Base-by-base conservation (phyloP, 805 yeast genomes). In the Candida maris region DNA sequence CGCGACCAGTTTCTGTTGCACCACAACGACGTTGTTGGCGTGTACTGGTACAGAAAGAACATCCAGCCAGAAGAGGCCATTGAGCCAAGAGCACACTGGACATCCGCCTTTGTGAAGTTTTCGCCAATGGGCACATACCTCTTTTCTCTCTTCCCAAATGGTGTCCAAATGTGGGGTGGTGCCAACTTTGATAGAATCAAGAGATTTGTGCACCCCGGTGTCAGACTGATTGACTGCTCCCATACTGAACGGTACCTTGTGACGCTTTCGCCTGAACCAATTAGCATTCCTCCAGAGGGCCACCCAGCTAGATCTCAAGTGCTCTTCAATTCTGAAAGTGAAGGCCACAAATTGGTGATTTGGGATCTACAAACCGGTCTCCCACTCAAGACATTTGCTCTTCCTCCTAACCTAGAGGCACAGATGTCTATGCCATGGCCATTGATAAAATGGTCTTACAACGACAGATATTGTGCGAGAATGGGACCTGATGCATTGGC, bases 151-250 rank as follows among this genome's bases (percentile, higher is more conserved):
- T 97, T 91, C 65, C 87, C 87, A 34, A 95, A 86, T 65, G 97
- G 97, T 71, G 79, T 88, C 39, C 94, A 87, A 61, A 76, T 91
- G 19, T 93, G 97, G 95, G 98, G 97, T 58, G 97, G 97, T 44
- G 75, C 76, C 37, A 70, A 75, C 32, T 87, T 87, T 57, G 77
- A 73, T 45, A 74, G 84, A 52, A 68, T 87, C 51, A 77, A 73
- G 52, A 81, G 87, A 64, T 87, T 85, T 57, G 73, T 80, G 43
- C 99, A 93, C 60, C 89, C 86, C 40, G 86, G 86, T 56, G 96
- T 88, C 31, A 77, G 93, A 59, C 75, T 88, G 48, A 74, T 91
- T 39, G 96, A 89, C 61, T 84, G 93, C 55, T 87, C 97, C 30
- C 97, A 97, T 42, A 78, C 78, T 54, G 98, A 93, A 65, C 84